phyloP scores from a whole-genome alignment of 2,329 filamentous ascomycete species.

The Colletotrichum orbiculare region DNA sequence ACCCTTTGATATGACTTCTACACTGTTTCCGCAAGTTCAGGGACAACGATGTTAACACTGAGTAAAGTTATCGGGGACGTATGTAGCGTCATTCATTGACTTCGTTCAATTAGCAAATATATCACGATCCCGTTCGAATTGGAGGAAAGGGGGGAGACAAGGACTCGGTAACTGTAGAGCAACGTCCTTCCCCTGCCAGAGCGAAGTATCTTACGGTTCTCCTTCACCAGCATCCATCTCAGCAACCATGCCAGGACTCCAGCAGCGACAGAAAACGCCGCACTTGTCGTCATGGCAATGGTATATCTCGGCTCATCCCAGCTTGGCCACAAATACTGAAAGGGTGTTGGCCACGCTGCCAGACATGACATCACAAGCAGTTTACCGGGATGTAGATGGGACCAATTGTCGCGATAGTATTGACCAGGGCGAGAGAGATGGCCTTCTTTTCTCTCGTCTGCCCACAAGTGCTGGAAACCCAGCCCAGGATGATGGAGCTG shows the following conservation, averaged over 20 bases:
- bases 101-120: too few species aligned
- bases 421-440: slow-evolving; percentile 45
- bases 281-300: slow-evolving; percentile 37
- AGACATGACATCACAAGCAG: neutral
- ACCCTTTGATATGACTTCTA: too few species aligned
- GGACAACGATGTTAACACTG: too few species aligned
- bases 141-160: neutral
- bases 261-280: slow-evolving; percentile 39
- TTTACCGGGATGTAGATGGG: slow-evolving; percentile 35
- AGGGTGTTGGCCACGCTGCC: neutral
- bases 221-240: slow-evolving; percentile 36
- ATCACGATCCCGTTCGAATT: neutral
- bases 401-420: slow-evolving; percentile 35
- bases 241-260: slow-evolving; percentile 39
- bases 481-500: slow-evolving; percentile 56
- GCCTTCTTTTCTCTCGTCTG: slow-evolving; percentile 58
- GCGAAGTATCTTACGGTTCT: slow-evolving; percentile 35
- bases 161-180: slow-evolving; percentile 3
- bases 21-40: too few species aligned
- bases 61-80: too few species aligned
- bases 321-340: slow-evolving; percentile 21
- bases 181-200: neutral
- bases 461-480: slow-evolving; percentile 52
- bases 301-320: slow-evolving; percentile 32
- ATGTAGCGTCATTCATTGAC: too few species aligned